Evolutionary conservation across 2,329 filamentous ascomycete genomes (phyloP).

Genomic region (Ophiostoma australiae): DNA sequence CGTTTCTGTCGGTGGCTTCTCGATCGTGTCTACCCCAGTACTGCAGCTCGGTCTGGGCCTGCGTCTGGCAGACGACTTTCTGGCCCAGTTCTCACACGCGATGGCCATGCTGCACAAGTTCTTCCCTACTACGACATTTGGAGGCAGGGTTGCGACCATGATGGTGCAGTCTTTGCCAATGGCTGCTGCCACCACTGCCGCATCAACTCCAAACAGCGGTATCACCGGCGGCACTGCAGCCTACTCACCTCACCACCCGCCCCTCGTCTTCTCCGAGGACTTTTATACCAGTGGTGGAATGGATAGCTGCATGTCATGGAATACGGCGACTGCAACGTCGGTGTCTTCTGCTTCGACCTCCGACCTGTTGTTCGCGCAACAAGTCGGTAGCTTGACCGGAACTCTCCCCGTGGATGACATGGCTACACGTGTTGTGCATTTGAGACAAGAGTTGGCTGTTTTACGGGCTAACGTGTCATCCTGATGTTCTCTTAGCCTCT

Average conservation of each 20-base stretch:
- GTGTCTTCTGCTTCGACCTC: background rate
- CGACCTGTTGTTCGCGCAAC: background rate
- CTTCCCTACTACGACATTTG: background rate
- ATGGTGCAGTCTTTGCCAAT: background rate
- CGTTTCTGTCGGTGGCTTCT: constrained; percentile 40
- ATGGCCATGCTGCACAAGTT: constrained; percentile 13
- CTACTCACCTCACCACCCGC: constrained; percentile 14
- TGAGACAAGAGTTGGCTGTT: constrained; percentile 21
- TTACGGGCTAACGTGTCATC: constrained; percentile 14
- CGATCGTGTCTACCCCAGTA: constrained; percentile 39
- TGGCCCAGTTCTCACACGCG: constrained; percentile 32
- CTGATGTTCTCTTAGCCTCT: background rate
- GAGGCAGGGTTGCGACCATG: background rate
- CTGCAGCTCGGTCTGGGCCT: constrained; percentile 42
- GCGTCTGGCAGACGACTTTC: constrained; percentile 41
- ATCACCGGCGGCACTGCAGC: background rate
- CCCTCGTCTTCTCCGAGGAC: constrained; percentile 16
- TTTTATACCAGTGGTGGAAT: background rate
- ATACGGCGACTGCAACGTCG: background rate
- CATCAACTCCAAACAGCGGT: background rate
- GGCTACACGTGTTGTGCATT: constrained; percentile 17
- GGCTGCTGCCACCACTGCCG: background rate
- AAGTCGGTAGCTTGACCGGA: background rate
- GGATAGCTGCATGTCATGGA: constrained; percentile 15
- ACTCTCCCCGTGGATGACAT: background rate